Evolutionary conservation across 345 rosid species (phyloP).

Genomic region (Populus davidiana): DNA sequence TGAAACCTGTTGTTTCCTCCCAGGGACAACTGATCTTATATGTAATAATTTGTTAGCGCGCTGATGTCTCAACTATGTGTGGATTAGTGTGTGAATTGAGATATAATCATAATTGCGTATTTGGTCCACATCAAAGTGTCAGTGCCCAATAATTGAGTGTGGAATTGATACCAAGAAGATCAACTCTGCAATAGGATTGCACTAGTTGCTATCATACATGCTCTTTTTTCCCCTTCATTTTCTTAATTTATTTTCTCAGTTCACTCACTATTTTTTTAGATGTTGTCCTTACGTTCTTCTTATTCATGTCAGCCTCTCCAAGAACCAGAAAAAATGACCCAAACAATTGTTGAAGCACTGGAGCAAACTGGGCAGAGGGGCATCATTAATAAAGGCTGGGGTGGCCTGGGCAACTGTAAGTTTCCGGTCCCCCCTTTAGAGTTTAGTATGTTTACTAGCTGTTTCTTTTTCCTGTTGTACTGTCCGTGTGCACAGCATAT

Average conservation of each 20-base stretch:
- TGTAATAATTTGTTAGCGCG: not conserved
- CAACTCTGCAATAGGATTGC: not conserved
- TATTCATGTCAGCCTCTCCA: constrained; percentile 65
- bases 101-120: not conserved
- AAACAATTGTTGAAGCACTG: constrained; percentile 70
- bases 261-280: not conserved
- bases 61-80: not conserved
- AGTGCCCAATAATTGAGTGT: not conserved
- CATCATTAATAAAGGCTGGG: constrained; percentile 99
- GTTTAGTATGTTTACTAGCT: not conserved
- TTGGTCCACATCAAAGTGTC: not conserved
- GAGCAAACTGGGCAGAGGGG: constrained; percentile 84
- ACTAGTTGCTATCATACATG: not conserved
- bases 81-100: not conserved
- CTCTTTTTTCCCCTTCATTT: not conserved
- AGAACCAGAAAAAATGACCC: constrained; percentile 89
- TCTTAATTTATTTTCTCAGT: not conserved
- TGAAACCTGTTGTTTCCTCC: not conserved
- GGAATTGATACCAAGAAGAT: not conserved
- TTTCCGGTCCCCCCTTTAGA: constrained; percentile 5
- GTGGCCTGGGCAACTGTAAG: constrained; percentile 90
- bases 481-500: not conserved
- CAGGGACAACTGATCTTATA: not conserved
- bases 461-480: not conserved
- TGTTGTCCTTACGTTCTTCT: not conserved